Percentiles rank a stretch among this genome's conserved stretches.
phyloP scores from a whole-genome alignment of 2,329 filamentous ascomycete species.

The Arthrobotrys entomopaga region DNA sequence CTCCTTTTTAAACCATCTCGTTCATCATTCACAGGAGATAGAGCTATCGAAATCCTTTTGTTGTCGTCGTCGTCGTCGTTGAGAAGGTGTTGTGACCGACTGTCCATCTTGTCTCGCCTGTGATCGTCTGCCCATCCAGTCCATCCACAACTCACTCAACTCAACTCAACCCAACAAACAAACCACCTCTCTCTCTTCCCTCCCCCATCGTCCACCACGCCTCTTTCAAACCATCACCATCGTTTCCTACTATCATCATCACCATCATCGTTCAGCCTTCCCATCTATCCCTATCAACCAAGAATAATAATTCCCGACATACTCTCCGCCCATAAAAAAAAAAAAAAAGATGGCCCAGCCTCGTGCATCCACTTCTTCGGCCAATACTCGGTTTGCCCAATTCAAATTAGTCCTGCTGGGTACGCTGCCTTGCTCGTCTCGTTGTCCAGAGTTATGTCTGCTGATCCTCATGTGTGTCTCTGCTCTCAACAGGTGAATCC shows the following conservation, averaged over 20 bases:
- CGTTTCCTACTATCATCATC: constrained; percentile 1
- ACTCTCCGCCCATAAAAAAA: too few relatives aligned
- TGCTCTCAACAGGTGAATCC: constrained; percentile 78
- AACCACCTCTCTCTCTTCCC: neutral
- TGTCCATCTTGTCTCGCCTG: neutral
- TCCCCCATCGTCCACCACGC: neutral
- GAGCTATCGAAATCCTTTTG: neutral
- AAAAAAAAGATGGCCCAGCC: constrained; percentile 59
- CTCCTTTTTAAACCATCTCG: neutral
- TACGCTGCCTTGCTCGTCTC: constrained; percentile 63
- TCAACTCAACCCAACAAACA: neutral
- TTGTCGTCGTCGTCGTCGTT: neutral
- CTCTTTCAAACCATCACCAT: neutral
- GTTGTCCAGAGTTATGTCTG: constrained; percentile 3
- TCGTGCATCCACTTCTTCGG: constrained; percentile 84
- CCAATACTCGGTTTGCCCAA: constrained; percentile 90
- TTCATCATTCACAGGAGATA: neutral
- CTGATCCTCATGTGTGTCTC: constrained; percentile 4
- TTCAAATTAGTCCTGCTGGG: constrained; percentile 98
- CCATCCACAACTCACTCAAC: constrained; percentile 1
- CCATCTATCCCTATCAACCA: constrained; percentile 4
- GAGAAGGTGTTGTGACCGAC: constrained; percentile 15
- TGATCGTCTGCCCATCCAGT: constrained; percentile 15
- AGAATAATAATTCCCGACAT: neutral
- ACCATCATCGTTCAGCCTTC: constrained; percentile 13